Conservation (phyloP, 2,329 filamentous ascomycete species). For the Ophiostoma ulmi region DNA sequence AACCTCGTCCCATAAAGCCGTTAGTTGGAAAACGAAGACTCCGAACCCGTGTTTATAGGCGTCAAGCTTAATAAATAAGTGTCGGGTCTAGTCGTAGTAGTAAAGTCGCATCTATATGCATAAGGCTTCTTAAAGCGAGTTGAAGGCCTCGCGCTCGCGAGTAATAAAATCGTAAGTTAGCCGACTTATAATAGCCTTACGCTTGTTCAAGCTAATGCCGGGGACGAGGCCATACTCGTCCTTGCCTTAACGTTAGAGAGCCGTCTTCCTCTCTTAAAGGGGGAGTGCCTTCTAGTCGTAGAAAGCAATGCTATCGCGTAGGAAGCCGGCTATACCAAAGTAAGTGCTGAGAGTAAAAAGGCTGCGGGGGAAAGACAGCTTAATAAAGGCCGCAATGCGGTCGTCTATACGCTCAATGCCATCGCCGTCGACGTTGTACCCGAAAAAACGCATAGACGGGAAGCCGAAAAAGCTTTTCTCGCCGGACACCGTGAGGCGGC, state of each 20-base stretch:
- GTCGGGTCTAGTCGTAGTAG: neutral
- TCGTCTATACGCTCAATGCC: too few species aligned
- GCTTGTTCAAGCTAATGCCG: neutral
- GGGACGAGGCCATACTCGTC: neutral
- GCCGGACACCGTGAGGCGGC: too few species aligned
- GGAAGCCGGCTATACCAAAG: neutral
- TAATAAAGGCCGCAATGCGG: too few species aligned
- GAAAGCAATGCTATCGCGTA: neutral
- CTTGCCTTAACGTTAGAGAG: neutral
- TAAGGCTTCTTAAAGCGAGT: neutral
- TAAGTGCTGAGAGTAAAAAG: too few species aligned
- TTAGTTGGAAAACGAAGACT: neutral
- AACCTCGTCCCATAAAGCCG: neutral
- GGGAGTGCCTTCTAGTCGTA: neutral
- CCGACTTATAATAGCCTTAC: neutral
- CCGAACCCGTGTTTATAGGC: neutral
- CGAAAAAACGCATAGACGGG: too few species aligned
- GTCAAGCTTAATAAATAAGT: neutral
- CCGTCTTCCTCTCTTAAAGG: neutral
- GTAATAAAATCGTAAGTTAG: too few species aligned
- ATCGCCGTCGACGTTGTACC: too few species aligned
- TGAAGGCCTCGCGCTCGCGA: too few species aligned
- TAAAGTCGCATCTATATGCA: neutral
- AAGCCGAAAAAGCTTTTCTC: too few species aligned
- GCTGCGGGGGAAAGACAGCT: too few species aligned